Conservation (phyloP, 495 filamentous ascomycete genomes). For the Usnea hakonensis region DNA sequence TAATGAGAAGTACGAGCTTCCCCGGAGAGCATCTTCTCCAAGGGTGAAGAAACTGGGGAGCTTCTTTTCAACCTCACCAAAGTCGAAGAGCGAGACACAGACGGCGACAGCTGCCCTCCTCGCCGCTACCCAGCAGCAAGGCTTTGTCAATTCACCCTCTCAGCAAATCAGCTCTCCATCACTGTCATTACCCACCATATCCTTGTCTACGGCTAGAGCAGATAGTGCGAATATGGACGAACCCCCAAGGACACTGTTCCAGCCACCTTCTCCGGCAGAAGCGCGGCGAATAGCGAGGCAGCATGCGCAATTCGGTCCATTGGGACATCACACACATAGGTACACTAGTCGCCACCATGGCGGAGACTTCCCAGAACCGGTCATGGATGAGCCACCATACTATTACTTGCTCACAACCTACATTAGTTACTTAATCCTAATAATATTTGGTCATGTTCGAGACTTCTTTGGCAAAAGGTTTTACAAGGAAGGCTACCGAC, state of each 20-base stretch:
- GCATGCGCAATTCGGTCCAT: conserved; percentile 87
- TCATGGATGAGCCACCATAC: conserved; percentile 95
- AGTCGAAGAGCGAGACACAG: conserved; percentile 42
- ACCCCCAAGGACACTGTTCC: conserved; percentile 72
- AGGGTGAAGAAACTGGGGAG: conserved; percentile 57
- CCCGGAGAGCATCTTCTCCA: conserved; percentile 47
- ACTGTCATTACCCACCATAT: conserved; percentile 83
- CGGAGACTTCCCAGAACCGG: conserved; percentile 64
- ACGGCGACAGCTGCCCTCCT: conserved; percentile 51
- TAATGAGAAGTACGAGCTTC: conserved; percentile 42
- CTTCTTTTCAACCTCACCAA: conserved; percentile 53
- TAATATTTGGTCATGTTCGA: conserved; percentile 87
- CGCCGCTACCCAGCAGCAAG: conserved; percentile 50
- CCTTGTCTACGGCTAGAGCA: conserved; percentile 77
- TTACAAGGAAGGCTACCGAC: conserved; percentile 70
- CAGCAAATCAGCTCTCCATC: conserved; percentile 61
- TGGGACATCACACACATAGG: conserved; percentile 69
- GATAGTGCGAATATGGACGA: conserved; percentile 71
- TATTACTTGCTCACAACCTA: conserved; percentile 95
- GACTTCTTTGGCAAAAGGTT: conserved; percentile 98
- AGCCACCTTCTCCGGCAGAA: conserved; percentile 85
- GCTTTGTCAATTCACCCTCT: conserved; percentile 47
- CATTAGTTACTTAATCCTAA: conserved; percentile 92
- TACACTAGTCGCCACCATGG: conserved; percentile 82
- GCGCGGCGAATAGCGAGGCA: conserved; percentile 61